These are phyloP conservation scores for Claviceps pazoutovae DNA, from an alignment of 2,329 filamentous ascomycete genomes.

Conservation along the genomic window DNA sequence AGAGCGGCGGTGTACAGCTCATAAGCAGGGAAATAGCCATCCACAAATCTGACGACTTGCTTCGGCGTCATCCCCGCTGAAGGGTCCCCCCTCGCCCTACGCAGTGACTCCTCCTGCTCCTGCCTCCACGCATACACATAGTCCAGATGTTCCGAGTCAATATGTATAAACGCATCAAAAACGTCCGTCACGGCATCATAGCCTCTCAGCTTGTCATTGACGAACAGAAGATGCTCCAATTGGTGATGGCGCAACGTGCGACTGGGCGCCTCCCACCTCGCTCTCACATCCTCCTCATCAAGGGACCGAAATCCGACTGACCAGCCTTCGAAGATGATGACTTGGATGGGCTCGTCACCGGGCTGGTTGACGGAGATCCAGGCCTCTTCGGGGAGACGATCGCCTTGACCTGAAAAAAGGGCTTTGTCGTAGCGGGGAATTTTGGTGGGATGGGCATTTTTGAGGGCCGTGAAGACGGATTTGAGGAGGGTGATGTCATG, in stretches of 20 bases:
- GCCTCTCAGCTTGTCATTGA: slow-evolving; percentile 32
- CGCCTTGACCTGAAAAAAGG: slow-evolving; percentile 59
- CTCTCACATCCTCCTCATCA: slow-evolving; percentile 31
- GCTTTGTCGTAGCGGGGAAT: slow-evolving; percentile 78
- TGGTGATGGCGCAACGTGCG: slow-evolving; percentile 34
- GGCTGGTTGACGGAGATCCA: slow-evolving; percentile 47
- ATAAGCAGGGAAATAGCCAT: slow-evolving; percentile 57
- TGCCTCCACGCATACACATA: slow-evolving; percentile 78
- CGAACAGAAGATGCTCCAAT: slow-evolving; percentile 33
- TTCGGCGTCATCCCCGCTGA: slow-evolving; percentile 65
- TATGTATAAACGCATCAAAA: slow-evolving; percentile 42
- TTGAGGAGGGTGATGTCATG: slow-evolving; percentile 59
- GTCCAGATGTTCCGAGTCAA: slow-evolving; percentile 55
- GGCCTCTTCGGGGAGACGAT: slow-evolving; percentile 46
- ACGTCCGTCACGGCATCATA: slow-evolving; percentile 37
- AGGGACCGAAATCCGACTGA: slow-evolving; percentile 70
- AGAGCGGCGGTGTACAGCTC: slow-evolving; percentile 52
- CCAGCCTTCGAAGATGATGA: slow-evolving; percentile 83
- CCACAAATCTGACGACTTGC: slow-evolving; percentile 61
- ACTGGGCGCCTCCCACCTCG: slow-evolving; percentile 36
- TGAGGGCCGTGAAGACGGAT: slow-evolving; percentile 45
- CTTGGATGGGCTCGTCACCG: slow-evolving; percentile 35
- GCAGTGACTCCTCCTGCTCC: slow-evolving; percentile 64
- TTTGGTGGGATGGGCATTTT: slow-evolving; percentile 35
- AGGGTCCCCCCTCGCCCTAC: slow-evolving; percentile 42